Evolutionary conservation across 2,329 filamentous ascomycete species (phyloP), one percentile per base, ranked within the genome.

Genomic region (Fusarium sp.): DNA sequence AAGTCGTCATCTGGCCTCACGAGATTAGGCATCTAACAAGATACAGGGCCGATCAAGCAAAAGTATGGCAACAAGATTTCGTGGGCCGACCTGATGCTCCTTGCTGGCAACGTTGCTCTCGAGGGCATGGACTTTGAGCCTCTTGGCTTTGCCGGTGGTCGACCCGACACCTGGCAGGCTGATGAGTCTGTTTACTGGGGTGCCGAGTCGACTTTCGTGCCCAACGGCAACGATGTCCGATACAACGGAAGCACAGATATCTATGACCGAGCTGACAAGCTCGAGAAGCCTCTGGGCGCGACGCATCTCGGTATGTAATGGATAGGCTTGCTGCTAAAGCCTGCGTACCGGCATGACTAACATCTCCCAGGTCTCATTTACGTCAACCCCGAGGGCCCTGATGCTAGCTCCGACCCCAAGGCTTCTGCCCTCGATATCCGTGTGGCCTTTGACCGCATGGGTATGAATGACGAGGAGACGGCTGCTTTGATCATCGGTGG

Each of bases 61-160:
- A 93, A 93, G 82, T 93, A 93, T 66, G 90, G 90, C 74, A 86
- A 86, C 81, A 91, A 90, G 80, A 89, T 93, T 76, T 92, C 90
- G 0, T 93, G 90, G 90, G 87, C 89, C 21, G 90, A 93, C 72
- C 77, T 93, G 56, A 74, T 89, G 44, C 80, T 92, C 53, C 82
- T 93, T 49, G 84, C 88, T 25, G 90, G 90, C 65, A 92, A 92
- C 73, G 89, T 92, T 14, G 89, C 90, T 42, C 82, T 93, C 63
- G 90, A 93, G 78, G 85, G 84, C 61, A 92, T 91, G 88, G 90
- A 88, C 58, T 84, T 90, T 77, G 84, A 87, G 77, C 87, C 89
- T 35, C 87, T 90, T 61, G 90, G 90, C 62, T 93, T 92, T 67
- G 86, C 87, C 37, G 89, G 84, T 73, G 90, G 90, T 53, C 90